These are phyloP conservation scores for Esteya vermicola DNA, from an alignment of 2,329 filamentous ascomycete species.

Conservation along the genomic window DNA sequence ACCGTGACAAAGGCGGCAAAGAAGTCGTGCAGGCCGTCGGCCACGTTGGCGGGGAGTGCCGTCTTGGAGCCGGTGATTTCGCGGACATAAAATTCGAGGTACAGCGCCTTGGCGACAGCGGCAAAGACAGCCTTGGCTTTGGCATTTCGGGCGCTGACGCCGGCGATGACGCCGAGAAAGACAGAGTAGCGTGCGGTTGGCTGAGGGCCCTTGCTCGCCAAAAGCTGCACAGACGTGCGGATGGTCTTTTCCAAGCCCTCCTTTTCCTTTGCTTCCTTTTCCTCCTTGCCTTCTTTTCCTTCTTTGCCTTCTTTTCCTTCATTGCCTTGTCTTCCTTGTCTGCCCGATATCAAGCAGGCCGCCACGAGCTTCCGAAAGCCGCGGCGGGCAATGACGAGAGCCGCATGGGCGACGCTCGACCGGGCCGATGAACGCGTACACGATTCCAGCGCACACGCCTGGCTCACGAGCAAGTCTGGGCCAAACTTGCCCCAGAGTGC, in stretches of 20 bases:
- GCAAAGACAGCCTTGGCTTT: constrained; percentile 48
- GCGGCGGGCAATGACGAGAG: constrained; percentile 63
- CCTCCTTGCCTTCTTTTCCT: too few species aligned
- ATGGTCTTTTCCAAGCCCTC: constrained; percentile 47
- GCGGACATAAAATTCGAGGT: constrained; percentile 71
- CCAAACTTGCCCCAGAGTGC: constrained; percentile 50
- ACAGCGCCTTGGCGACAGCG: constrained; percentile 47
- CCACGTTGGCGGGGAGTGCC: constrained; percentile 55
- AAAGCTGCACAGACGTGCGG: constrained; percentile 44
- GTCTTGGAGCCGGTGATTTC: constrained; percentile 72
- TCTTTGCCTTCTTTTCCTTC: too few species aligned
- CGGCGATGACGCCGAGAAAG: constrained; percentile 73
- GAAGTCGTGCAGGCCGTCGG: constrained; percentile 65
- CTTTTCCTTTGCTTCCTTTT: too few species aligned
- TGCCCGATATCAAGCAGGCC: too few species aligned
- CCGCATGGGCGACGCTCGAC: constrained; percentile 53
- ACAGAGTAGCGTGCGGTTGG: constrained; percentile 57
- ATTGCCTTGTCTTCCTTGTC: too few species aligned
- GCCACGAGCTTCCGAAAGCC: constrained; percentile 64
- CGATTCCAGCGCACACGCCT: constrained; percentile 63
- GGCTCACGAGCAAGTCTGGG: constrained; percentile 49
- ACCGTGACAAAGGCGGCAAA: constrained; percentile 59
- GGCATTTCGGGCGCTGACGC: constrained; percentile 63
- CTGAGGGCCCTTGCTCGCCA: constrained; percentile 54
- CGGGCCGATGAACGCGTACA: constrained; percentile 55